phyloP scores from a whole-genome alignment of 179 eudicot genomes.

The Heliamphora pulchella region DNA sequence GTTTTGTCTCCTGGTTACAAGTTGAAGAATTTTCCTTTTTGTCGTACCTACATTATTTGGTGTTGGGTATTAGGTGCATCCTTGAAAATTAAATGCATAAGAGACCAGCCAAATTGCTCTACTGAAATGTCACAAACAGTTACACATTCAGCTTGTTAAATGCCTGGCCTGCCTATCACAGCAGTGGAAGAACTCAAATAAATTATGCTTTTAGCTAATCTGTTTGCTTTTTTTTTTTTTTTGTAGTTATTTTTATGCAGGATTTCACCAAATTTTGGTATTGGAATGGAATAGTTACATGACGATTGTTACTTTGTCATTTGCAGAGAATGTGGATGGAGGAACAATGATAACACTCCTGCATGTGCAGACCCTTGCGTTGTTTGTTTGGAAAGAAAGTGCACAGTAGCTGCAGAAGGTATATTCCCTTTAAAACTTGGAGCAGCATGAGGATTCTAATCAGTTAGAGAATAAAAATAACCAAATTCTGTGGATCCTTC shows the following conservation, averaged over 20 bases:
- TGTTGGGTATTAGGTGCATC: not conserved
- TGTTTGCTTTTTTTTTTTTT: not conserved
- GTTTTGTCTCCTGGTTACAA: not conserved
- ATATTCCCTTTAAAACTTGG: conserved; percentile 9
- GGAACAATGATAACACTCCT: conserved; percentile 32
- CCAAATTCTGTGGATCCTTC: not conserved
- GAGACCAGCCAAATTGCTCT: too few species aligned
- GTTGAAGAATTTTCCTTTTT: not conserved
- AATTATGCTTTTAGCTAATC: not conserved
- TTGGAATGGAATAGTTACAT: not conserved
- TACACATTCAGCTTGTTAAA: not conserved
- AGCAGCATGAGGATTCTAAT: not conserved
- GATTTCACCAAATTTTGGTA: not conserved
- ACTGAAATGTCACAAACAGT: not conserved
- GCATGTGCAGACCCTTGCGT: conserved; percentile 79
- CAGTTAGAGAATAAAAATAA: not conserved
- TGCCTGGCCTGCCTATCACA: not conserved
- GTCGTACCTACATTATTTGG: not conserved
- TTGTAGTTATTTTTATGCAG: not conserved
- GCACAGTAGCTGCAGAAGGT: conserved; percentile 91
- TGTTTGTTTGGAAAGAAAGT: conserved; percentile 84
- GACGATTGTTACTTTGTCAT: conserved; percentile 13
- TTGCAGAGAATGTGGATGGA: conserved; percentile 85
- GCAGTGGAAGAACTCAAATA: not conserved
- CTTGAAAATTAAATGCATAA: not conserved